Evolutionary conservation across 1,284 basidiomycete species (phyloP), one percentile per base, ranked within the genome.

Genomic region (Rhodotorula sp.): DNA sequence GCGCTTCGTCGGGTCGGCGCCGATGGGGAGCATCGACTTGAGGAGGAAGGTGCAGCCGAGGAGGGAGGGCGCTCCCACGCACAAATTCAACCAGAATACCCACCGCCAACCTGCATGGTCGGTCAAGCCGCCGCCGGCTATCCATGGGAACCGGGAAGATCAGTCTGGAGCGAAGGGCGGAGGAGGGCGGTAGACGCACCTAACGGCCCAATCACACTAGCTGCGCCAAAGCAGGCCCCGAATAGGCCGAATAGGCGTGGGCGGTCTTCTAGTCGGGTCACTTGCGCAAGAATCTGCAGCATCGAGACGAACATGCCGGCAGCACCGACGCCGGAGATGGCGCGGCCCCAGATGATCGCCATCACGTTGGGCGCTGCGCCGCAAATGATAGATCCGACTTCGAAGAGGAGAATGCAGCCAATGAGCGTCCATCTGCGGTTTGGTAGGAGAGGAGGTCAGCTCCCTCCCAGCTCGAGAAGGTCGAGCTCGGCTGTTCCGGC

Each of bases 351-450:
- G 72, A 86, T 85, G 57, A 86, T 75, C 48, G 82, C 75, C 44
- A 79, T 75, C 73, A 84, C 82, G 24, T 73, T 79, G 0, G 82
- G 80, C 0, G 84, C 80, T 9, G 83, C 80, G 22, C 81, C 85
- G 66, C 84, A 86, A 27, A 86, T 76, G 27, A 83, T 79, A 10
- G 81, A 82, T 6, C 85, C 85, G 32, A 85, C 66, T 65, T 84
- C 83, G 66, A 84, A 84, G 73, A 84, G 74, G 75, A 81, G 74
- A 66, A 86, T 79, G 55, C 83, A 78, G 19, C 71, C 73, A 49
- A 85, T 78, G 59, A 84, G 82, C 46, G 30, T 27, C 60, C 66
- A 71, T 34, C 67, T 65, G 58, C 30, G 34, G 1, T 46, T 22
- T 24, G 20, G 57, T 19, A 24, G 4, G 44, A 29, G 20, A 17